Percentiles rank a stretch among this genome's conserved stretches.
These are phyloP conservation scores for Balamuthia mandrillaris DNA, from an alignment of 208 protist species.

Conservation along the genomic window DNA sequence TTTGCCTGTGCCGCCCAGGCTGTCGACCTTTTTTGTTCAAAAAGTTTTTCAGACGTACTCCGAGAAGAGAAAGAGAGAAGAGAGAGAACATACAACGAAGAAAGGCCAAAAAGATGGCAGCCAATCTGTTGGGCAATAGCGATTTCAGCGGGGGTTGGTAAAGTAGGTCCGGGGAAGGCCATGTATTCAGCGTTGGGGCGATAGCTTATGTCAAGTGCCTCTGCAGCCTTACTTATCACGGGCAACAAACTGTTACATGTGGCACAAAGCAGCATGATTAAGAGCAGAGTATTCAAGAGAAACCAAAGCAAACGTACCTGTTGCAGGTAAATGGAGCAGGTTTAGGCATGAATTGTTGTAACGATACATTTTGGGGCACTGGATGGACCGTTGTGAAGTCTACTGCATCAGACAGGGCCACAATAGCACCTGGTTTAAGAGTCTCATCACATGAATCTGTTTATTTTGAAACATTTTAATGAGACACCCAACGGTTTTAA, in stretches of 20 bases:
- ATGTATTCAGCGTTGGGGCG: neutral
- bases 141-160: neutral
- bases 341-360: neutral
- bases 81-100: neutral
- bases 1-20: no score
- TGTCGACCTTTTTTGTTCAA: no score
- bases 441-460: neutral
- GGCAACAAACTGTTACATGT: no score
- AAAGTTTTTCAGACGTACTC: no score
- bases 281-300: no score
- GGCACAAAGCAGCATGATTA: no score
- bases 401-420: neutral
- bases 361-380: neutral
- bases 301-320: neutral
- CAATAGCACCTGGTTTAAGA: neutral
- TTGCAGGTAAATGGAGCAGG: neutral
- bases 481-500: neutral
- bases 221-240: neutral
- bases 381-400: slow-evolving; percentile 18
- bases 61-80: no score
- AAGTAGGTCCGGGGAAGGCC: slow-evolving; percentile 21
- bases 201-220: neutral
- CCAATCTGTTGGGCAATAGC: neutral
- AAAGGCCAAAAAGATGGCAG: slow-evolving; percentile 1
- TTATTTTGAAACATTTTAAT: no score